Percentiles rank a stretch among this genome's conserved stretches.
Evolutionary conservation across 352 stramenopile genomes (phyloP).

Genomic region (Phytophthora pluvialis): DNA sequence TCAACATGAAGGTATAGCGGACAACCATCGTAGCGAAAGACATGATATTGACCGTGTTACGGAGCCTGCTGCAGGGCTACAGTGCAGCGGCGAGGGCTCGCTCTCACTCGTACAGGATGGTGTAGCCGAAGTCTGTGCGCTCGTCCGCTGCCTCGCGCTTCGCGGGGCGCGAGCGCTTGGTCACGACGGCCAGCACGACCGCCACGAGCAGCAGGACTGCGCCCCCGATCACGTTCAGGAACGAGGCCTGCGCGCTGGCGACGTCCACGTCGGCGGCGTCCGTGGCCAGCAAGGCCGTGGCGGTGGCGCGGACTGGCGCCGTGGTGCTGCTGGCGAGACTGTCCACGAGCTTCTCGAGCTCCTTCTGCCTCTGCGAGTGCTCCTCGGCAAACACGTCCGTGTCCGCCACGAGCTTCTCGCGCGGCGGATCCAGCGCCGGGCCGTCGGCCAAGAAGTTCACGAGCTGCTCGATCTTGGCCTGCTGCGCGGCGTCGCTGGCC

Average conservation of each 20-base stretch:
- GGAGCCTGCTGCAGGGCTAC: not conserved
- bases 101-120: constrained; percentile 33
- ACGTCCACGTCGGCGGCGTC: constrained; percentile 21
- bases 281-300: constrained; percentile 25
- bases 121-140: constrained; percentile 40
- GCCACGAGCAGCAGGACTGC: constrained; percentile 37
- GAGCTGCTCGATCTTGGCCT: constrained; percentile 35
- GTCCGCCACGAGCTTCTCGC: constrained; percentile 11
- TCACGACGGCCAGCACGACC: constrained; percentile 31
- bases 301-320: not conserved
- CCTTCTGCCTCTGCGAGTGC: constrained; percentile 25
- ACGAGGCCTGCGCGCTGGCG: constrained; percentile 10
- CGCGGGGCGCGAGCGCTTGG: constrained; percentile 21
- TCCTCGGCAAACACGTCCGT: constrained; percentile 33
- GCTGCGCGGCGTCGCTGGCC: constrained; percentile 19
- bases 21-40: not conserved
- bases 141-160: constrained; percentile 18
- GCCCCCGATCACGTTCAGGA: constrained; percentile 32
- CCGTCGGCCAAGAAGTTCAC: constrained; percentile 34
- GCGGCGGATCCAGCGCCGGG: not conserved
- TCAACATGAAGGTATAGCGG: too few relatives aligned
- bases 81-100: not conserved
- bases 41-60: constrained; percentile 5
- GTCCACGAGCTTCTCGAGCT: constrained; percentile 28
- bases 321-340: constrained; percentile 8